These are phyloP conservation scores for Elaphomyces granulatus DNA, from an alignment of 495 filamentous ascomycete species.

Conservation along the genomic window DNA sequence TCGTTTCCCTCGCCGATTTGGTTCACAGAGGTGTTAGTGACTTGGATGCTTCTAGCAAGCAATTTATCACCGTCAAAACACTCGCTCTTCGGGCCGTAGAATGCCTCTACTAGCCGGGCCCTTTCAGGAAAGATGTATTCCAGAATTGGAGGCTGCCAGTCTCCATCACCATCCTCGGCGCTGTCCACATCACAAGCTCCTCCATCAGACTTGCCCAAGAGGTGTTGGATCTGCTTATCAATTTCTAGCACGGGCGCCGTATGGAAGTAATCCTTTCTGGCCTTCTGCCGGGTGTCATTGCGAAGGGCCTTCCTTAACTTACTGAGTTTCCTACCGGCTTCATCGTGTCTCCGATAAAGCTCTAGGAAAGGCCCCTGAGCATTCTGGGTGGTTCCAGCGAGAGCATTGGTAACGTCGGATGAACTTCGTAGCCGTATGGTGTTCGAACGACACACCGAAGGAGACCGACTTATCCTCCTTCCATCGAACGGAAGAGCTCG, in stretches of 20 bases:
- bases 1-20: conserved; percentile 14
- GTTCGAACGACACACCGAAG: conserved; percentile 13
- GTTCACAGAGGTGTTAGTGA: conserved; percentile 16
- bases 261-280: conserved; percentile 20
- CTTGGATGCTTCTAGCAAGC: conserved; percentile 14
- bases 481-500: conserved; percentile 12
- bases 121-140: conserved; percentile 16
- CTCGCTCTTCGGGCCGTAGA: conserved; percentile 16
- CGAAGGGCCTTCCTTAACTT: conserved; percentile 13
- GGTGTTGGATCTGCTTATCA: conserved; percentile 16
- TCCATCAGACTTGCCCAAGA: conserved; percentile 9
- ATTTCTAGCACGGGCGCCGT: conserved; percentile 15
- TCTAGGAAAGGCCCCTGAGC: conserved; percentile 10
- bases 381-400: conserved; percentile 15
- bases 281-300: conserved; percentile 11
- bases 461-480: conserved; percentile 14
- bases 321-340: conserved; percentile 10
- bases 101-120: conserved; percentile 16
- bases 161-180: conserved; percentile 8
- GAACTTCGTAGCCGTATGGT: conserved; percentile 12
- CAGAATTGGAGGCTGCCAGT: conserved; percentile 9
- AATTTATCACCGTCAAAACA: conserved; percentile 14
- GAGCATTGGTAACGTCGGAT: conserved; percentile 12
- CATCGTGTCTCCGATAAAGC: conserved; percentile 15
- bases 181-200: conserved; percentile 9